These are phyloP conservation scores for Lichtheimia ramosa DNA, from an alignment of 371 early-diverging fungal genomes.

Conservation along the genomic window DNA sequence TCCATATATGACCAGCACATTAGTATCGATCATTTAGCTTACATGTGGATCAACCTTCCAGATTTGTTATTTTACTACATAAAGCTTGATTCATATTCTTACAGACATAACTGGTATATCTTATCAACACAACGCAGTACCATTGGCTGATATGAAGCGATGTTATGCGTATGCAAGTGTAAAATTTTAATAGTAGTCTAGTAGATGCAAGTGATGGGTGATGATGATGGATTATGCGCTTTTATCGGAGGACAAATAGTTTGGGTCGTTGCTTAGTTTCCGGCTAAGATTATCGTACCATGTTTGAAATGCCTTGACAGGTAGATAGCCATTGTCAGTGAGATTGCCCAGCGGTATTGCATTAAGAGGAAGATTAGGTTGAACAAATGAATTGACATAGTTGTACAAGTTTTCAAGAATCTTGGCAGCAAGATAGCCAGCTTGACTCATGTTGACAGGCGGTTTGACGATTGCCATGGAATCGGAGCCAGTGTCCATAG, in stretches of 20 bases:
- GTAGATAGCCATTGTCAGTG: constrained; percentile 52
- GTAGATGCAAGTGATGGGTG: not conserved
- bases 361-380: constrained; percentile 60
- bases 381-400: constrained; percentile 78
- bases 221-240: constrained; percentile 5
- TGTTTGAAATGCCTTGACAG: constrained; percentile 81
- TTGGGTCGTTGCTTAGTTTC: constrained; percentile 62
- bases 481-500: constrained; percentile 10
- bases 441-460: constrained; percentile 29
- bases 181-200: not conserved
- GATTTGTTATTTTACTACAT: too few relatives aligned
- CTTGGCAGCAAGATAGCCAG: constrained; percentile 33
- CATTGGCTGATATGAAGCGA: constrained; percentile 18
- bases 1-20: too few relatives aligned
- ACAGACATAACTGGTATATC: too few relatives aligned
- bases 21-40: too few relatives aligned
- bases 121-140: too few relatives aligned
- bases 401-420: constrained; percentile 75
- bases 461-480: constrained; percentile 23
- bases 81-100: too few relatives aligned
- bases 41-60: too few relatives aligned
- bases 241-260: constrained; percentile 25
- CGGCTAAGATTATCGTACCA: constrained; percentile 76
- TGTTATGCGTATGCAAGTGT: not conserved
- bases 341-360: constrained; percentile 54